Conservation (phyloP, 1,284 basidiomycete species). For the Mrakiaceae sp. region DNA sequence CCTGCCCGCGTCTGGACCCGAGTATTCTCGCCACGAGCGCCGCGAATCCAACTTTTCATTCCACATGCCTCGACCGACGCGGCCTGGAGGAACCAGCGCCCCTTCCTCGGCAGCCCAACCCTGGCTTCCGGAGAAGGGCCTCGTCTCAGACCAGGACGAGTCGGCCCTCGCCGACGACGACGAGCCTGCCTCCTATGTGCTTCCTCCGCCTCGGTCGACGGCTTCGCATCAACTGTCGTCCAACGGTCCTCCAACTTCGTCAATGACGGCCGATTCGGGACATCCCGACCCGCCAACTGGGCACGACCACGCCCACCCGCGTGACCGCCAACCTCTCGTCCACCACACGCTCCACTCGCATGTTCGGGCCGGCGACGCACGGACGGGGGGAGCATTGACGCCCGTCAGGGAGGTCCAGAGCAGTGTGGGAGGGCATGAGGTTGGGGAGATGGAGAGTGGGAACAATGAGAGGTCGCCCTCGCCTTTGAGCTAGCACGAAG, state of each 20-base stretch:
- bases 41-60: slow-evolving; percentile 6
- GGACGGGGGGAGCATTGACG: slow-evolving; percentile 17
- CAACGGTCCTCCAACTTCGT: no score
- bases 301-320: not conserved
- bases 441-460: no score
- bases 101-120: slow-evolving; percentile 1
- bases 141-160: slow-evolving; percentile 2
- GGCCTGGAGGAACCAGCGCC: not conserved
- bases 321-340: no score
- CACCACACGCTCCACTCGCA: no score
- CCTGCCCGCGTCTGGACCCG: not conserved
- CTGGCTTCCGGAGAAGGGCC: not conserved
- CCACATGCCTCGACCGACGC: not conserved
- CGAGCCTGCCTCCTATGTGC: not conserved
- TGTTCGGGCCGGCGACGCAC: slow-evolving; percentile 5
- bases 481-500: no score
- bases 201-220: not conserved
- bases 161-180: slow-evolving; percentile 16
- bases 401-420: slow-evolving; percentile 17
- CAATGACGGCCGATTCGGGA: not conserved
- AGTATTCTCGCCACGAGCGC: not conserved
- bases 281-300: slow-evolving; percentile 2
- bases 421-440: no score
- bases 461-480: no score
- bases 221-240: slow-evolving; percentile 8